These are phyloP conservation scores for Trypanosoma brucei DNA, from an alignment of 208 protist species.

Conservation along the genomic window DNA sequence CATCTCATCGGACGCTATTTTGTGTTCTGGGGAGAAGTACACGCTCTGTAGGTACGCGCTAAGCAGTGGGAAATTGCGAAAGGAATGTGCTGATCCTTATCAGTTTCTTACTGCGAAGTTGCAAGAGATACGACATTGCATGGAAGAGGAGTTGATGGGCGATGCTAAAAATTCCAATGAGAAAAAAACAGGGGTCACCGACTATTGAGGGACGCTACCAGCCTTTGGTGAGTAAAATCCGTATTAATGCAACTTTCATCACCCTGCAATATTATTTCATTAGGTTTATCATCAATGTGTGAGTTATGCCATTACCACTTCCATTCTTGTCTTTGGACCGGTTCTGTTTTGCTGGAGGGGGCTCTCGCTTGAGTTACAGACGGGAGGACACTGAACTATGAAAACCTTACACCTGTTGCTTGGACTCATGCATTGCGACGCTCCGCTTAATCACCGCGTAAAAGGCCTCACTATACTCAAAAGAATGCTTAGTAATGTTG, in stretches of 20 bases:
- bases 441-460: constrained; percentile 10
- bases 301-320: background rate
- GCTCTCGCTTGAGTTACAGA: background rate
- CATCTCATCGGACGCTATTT: constrained; percentile 3
- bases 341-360: too few species aligned
- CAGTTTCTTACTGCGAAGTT: constrained; percentile 51
- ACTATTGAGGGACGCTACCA: too few species aligned
- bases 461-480: constrained; percentile 20
- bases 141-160: constrained; percentile 8
- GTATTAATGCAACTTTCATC: too few species aligned
- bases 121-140: constrained; percentile 15
- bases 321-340: background rate
- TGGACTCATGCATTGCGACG: constrained; percentile 15
- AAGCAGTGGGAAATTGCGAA: constrained; percentile 75
- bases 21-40: constrained; percentile 33
- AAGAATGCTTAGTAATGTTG: constrained; percentile 20
- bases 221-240: too few species aligned
- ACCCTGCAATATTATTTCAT: too few species aligned
- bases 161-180: constrained; percentile 3
- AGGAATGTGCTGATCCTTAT: constrained; percentile 73
- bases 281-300: too few species aligned
- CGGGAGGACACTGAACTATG: background rate
- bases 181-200: background rate
- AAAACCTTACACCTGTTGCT: constrained; percentile 3
- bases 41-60: constrained; percentile 58